Conservation (phyloP, 2,329 filamentous ascomycete species). For the Pestalotiopsis sp. region DNA sequence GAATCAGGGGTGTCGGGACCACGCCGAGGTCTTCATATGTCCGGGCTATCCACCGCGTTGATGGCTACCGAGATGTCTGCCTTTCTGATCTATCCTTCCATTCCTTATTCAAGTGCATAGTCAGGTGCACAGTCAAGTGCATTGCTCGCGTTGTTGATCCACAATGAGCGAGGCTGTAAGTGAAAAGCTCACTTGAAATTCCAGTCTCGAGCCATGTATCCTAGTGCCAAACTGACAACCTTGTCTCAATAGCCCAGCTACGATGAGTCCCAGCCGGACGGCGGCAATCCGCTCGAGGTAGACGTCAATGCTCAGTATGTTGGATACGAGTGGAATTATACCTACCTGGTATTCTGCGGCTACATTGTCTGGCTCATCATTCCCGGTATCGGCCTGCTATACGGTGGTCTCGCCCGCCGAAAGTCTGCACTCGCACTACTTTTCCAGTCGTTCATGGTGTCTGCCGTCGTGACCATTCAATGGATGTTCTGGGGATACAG, state of each 20-base stretch:
- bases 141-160: not conserved
- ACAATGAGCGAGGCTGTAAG: slow-evolving; percentile 12
- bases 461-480: slow-evolving; percentile 46
- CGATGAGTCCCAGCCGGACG: slow-evolving; percentile 23
- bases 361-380: slow-evolving; percentile 68
- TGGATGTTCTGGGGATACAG: slow-evolving; percentile 51
- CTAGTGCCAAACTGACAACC: not conserved
- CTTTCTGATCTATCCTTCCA: not conserved
- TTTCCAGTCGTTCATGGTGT: slow-evolving; percentile 49
- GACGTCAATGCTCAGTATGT: slow-evolving; percentile 51
- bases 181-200: not conserved
- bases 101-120: not conserved
- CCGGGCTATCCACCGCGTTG: not conserved
- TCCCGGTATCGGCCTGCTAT: slow-evolving; percentile 39
- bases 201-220: not conserved
- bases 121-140: not conserved
- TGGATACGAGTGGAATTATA: slow-evolving; percentile 63
- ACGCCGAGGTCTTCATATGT: not conserved
- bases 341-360: slow-evolving; percentile 59
- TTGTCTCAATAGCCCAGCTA: slow-evolving; percentile 16
- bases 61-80: not conserved
- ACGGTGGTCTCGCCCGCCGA: slow-evolving; percentile 40
- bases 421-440: slow-evolving; percentile 47
- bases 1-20: not conserved
- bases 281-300: slow-evolving; percentile 25